Conservation (phyloP, 768 basidiomycete species). For the Rhodotorula sphaerocarpa region DNA sequence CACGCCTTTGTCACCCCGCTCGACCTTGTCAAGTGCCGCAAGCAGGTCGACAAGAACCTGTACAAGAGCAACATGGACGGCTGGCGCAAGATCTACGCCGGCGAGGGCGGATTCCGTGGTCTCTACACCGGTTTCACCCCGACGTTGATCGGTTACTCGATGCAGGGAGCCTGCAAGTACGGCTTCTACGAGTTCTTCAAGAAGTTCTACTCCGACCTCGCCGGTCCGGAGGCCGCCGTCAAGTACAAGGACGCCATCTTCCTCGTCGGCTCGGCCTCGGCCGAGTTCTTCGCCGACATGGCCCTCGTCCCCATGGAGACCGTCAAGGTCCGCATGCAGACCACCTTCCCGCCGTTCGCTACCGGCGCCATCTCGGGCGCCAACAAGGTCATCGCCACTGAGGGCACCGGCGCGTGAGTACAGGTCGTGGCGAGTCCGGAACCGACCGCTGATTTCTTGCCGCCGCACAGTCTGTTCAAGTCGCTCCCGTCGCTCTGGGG, state of each 20-base stretch:
- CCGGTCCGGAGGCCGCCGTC: slow-evolving; percentile 46
- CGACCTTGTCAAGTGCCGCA: slow-evolving; percentile 41
- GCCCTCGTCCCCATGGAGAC: slow-evolving; percentile 46
- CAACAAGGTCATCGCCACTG: slow-evolving; percentile 35
- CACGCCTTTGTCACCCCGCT: slow-evolving; percentile 50
- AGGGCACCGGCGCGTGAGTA: slow-evolving; percentile 36
- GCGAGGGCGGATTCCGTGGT: slow-evolving; percentile 36
- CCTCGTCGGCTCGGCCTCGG: slow-evolving; percentile 48
- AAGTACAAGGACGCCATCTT: slow-evolving; percentile 48
- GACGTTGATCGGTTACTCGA: slow-evolving; percentile 47
- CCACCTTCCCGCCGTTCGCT: slow-evolving; percentile 40
- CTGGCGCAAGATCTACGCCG: slow-evolving; percentile 38
- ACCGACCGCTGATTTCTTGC: background rate
- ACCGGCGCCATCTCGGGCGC: slow-evolving; percentile 24
- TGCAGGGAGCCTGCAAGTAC: slow-evolving; percentile 50
- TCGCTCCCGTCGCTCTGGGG: slow-evolving; percentile 40
- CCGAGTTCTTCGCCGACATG: slow-evolving; percentile 50
- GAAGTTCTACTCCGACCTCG: slow-evolving; percentile 47
- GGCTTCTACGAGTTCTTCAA: slow-evolving; percentile 47
- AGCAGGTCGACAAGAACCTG: slow-evolving; percentile 40
- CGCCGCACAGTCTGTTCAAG: slow-evolving; percentile 34
- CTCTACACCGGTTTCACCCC: slow-evolving; percentile 47
- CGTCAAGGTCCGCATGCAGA: slow-evolving; percentile 41
- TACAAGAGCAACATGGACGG: slow-evolving; percentile 40
- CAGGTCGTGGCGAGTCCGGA: background rate